Base-by-base conservation (phyloP, 2,329 filamentous ascomycete species). In the Cordyceps farinosa region DNA sequence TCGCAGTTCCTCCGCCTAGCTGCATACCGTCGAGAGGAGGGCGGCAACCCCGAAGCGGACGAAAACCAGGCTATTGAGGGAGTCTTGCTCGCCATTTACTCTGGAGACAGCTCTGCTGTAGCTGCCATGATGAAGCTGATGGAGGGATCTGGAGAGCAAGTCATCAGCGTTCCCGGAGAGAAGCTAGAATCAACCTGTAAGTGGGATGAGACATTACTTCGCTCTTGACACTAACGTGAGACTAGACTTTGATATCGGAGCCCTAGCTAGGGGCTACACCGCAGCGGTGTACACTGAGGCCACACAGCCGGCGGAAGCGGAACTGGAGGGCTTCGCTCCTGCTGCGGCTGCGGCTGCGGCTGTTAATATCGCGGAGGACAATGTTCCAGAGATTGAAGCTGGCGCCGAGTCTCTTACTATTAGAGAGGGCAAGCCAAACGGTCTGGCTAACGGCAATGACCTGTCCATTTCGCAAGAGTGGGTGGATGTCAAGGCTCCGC, bases 61-160 rank as follows among this genome's bases (percentile, higher is more conserved):
- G 90, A 94, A 78, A 91, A 88, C 76, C 87, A 87, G 76, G 91
- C 90, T 42, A 87, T 95, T 65, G 91, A 96, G 77, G 90, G 90
- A 59, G 87, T 91, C 40, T 81, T 96, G 64, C 81, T 92, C 53
- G 84, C 89, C 65, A 89, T 95, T 38, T 95, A 96, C 76, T 86
- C 87, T 52, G 91, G 91, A 53, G 90, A 94, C 70, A 84, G 90
- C 67, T 82, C 80, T 68, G 91, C 90, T 57, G 90, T 95, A 30
- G 79, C 84, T 61, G 86, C 89, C 63, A 92, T 92, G 78, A 77
- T 91, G 71, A 92, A 90, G 79, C 81, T 96, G 64, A 89, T 92
- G 62, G 82, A 91, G 64, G 90, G 90, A 40, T 82, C 85, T 32
- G 81, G 87, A 15, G 90, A 94, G 67, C 80, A 80, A 64, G 86